phyloP scores from a whole-genome alignment of 1,284 basidiomycete species.

The Papiliotrema flavescens region DNA sequence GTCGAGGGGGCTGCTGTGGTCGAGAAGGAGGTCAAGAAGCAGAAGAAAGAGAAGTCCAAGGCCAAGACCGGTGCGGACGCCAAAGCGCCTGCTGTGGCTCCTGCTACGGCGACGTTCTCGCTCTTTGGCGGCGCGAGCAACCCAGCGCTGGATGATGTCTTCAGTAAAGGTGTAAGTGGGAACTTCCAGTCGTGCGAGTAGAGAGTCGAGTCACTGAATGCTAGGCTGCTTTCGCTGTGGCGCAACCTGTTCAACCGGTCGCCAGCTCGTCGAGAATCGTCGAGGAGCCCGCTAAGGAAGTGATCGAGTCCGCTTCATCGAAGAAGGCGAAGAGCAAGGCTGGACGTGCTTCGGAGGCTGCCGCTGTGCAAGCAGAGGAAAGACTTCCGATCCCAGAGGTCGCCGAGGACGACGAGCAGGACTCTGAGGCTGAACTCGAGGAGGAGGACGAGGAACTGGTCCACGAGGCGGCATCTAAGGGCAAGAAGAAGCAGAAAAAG shows the following conservation, averaged over 20 bases:
- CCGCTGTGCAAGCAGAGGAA: background rate
- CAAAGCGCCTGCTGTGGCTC: constrained; percentile 3
- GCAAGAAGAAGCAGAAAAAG: constrained; percentile 20
- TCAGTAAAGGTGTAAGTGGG: constrained; percentile 47
- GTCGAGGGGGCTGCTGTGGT: constrained; percentile 5
- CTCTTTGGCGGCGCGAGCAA: constrained; percentile 35
- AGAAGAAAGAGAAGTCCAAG: constrained; percentile 33
- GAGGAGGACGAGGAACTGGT: constrained; percentile 30
- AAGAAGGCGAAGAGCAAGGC: constrained; percentile 17
- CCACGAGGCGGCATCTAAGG: constrained; percentile 45
- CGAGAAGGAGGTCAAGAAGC: constrained; percentile 5
- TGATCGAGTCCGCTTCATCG: constrained; percentile 13
- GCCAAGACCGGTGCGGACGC: constrained; percentile 3
- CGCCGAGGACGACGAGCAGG: constrained; percentile 20
- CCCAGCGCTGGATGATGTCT: constrained; percentile 46
- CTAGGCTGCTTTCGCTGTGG: constrained; percentile 31
- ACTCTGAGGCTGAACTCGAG: constrained; percentile 12
- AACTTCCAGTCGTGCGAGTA: too few relatives aligned
- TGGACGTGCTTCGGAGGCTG: constrained; percentile 5
- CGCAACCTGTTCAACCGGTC: constrained; percentile 13
- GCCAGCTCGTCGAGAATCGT: constrained; percentile 15
- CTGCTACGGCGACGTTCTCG: constrained; percentile 12
- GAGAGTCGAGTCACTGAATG: too few relatives aligned
- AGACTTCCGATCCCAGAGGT: background rate
- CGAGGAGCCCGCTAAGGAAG: background rate